Base-by-base conservation (phyloP, 257 asterid species). In the Fraxinus americana region DNA sequence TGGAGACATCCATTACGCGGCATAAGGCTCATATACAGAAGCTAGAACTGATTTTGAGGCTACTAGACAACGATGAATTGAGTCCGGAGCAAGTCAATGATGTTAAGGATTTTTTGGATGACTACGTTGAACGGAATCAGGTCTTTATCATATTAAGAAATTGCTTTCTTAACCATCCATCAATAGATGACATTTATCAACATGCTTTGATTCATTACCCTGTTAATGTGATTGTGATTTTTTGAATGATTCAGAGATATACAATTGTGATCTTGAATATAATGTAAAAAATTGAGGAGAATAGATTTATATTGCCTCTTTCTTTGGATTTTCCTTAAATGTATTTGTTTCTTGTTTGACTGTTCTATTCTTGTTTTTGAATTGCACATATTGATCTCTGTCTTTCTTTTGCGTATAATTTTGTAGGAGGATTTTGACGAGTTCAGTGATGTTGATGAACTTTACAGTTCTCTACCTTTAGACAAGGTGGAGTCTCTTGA, bases 21-120 rank as follows among this genome's bases (percentile, higher is more conserved):
- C 99, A 96, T 91, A 96, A 92, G 94, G 99, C 99, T 83, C 99
- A 96, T 87, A 96, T 93, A 85, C 92, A 89, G 96, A 93, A 96
- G 87, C 78, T 96, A 83, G 98, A 93, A 88, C 79, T 92, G 87
- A 96, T 96, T 81, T 85, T 96, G 87, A 93, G 99, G 88, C 90
- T 96, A 70, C 82, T 96, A 88, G 99, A 96, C 87, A 96, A 96
- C 71, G 99, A 96, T 83, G 97, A 91, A 86, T 88, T 96, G 92
- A 96, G 98, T 84, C 95, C 98, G 29, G 99, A 96, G 84, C 95
- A 92, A 90, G 99, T 96, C 87, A 96, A 96, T 11, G 99, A 96
- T 73, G 98, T 92, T 36, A 96, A 92, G 88, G 99, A 96, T 83
- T 96, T 96, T 92, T 84, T 96, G 90, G 99, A 96, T 32, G 99